Evolutionary conservation across 179 eudicot species (phyloP).

Genomic region (Corrigiola litoralis): DNA sequence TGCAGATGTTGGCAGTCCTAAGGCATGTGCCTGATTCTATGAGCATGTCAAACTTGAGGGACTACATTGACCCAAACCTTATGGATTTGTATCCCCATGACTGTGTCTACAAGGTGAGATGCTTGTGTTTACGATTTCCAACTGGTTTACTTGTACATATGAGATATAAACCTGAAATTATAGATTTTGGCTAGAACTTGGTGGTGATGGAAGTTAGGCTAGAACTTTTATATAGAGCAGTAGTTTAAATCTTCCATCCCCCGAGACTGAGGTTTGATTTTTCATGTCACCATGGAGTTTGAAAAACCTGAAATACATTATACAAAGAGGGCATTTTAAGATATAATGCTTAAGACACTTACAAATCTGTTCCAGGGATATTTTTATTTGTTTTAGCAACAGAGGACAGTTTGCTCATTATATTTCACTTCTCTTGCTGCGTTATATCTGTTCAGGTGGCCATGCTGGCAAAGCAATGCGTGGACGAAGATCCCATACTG

Average conservation of each 20-base stretch:
- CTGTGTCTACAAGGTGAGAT: constrained; percentile 78
- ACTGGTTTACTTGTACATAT: too few relatives aligned
- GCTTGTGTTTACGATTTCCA: neutral
- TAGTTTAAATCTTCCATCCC: too few relatives aligned
- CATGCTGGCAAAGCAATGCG: constrained; percentile 84
- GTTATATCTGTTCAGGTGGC: constrained; percentile 44
- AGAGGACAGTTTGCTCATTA: neutral
- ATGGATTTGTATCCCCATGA: constrained; percentile 92
- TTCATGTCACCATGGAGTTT: too few relatives aligned
- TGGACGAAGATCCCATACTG: constrained; percentile 83
- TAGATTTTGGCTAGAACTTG: too few relatives aligned
- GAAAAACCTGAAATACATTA: too few relatives aligned
- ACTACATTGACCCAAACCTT: constrained; percentile 65
- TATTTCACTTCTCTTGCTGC: neutral
- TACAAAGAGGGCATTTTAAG: too few relatives aligned
- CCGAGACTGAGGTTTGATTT: too few relatives aligned
- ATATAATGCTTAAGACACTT: too few relatives aligned
- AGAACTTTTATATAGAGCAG: too few relatives aligned
- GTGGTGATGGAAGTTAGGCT: too few relatives aligned
- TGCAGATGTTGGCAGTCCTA: constrained; percentile 86
- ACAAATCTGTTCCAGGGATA: too few relatives aligned
- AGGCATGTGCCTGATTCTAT: constrained; percentile 72
- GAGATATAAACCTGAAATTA: too few relatives aligned
- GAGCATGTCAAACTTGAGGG: constrained; percentile 72
- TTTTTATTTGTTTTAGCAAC: neutral